Evolutionary conservation across 164 flowering plant species (phyloP).

Genomic region (Akebia trifoliata): DNA sequence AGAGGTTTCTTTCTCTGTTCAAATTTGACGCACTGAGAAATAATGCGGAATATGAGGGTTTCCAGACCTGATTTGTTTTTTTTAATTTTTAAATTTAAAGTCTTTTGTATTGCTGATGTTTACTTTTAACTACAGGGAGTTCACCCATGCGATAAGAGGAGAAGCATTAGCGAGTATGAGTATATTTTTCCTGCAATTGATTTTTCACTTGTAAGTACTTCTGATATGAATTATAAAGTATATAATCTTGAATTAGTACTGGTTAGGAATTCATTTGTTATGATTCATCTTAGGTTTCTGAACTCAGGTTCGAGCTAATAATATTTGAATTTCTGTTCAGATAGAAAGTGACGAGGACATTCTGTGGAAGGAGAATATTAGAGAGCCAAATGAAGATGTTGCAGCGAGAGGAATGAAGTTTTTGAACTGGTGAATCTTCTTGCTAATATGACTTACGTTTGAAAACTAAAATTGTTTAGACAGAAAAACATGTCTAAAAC

Average conservation of each 20-base stretch:
- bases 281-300: not conserved
- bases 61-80: not conserved
- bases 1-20: not conserved
- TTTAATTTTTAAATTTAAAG: not conserved
- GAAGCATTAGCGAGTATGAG: slow-evolving; percentile 63
- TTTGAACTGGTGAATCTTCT: slow-evolving; percentile 53
- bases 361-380: slow-evolving; percentile 66
- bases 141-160: slow-evolving; percentile 88
- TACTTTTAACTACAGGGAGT: slow-evolving; percentile 55
- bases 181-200: slow-evolving; percentile 84
- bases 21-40: not conserved
- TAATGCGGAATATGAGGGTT: too few relatives aligned
- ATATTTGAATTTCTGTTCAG: slow-evolving; percentile 33
- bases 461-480: not conserved
- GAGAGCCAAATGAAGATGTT: slow-evolving; percentile 75
- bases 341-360: slow-evolving; percentile 75
- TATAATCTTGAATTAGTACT: not conserved
- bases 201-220: slow-evolving; percentile 70
- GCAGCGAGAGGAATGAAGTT: slow-evolving; percentile 82
- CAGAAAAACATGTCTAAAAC: not conserved
- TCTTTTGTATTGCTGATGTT: not conserved
- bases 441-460: not conserved
- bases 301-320: not conserved
- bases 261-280: not conserved
- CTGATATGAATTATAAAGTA: too few relatives aligned